Conservation (phyloP, 441 rosid species). For the Populus hybrid region DNA sequence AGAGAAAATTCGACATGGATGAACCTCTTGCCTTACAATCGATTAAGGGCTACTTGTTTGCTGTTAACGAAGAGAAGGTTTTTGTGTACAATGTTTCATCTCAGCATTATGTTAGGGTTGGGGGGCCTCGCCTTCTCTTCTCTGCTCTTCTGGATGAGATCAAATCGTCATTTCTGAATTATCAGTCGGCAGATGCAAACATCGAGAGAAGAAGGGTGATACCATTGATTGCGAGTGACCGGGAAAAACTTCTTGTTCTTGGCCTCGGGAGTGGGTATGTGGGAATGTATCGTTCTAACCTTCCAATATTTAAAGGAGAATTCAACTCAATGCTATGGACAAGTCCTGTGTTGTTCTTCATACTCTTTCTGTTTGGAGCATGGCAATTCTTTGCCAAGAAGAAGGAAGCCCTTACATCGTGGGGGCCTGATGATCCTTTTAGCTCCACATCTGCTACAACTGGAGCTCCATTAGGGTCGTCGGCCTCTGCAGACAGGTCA, state of each 20-base stretch:
- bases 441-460: conserved; percentile 42
- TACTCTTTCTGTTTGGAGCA: conserved; percentile 76
- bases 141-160: conserved; percentile 75
- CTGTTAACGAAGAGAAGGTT: conserved; percentile 61
- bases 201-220: conserved; percentile 25
- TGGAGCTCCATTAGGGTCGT: conserved; percentile 37
- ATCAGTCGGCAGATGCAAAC: conserved; percentile 29
- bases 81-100: conserved; percentile 81
- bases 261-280: conserved; percentile 77
- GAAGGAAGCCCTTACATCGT: conserved; percentile 82
- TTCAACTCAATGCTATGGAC: conserved; percentile 79
- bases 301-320: conserved; percentile 60
- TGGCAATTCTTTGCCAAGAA: conserved; percentile 98
- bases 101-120: conserved; percentile 68
- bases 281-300: conserved; percentile 77
- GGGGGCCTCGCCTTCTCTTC: conserved; percentile 73
- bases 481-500: conserved; percentile 50
- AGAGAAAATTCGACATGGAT: conserved; percentile 65
- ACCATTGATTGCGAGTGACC: conserved; percentile 85
- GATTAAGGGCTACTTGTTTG: conserved; percentile 78
- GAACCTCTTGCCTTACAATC: conserved; percentile 73
- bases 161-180: conserved; percentile 64
- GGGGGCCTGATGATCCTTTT: conserved; percentile 94
- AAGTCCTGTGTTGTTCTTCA: conserved; percentile 76
- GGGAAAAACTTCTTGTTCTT: conserved; percentile 73